Evolutionary conservation across 2,329 filamentous ascomycete genomes (phyloP), one percentile per base, ranked within the genome.

Genomic region (Fusarium miscanthi): DNA sequence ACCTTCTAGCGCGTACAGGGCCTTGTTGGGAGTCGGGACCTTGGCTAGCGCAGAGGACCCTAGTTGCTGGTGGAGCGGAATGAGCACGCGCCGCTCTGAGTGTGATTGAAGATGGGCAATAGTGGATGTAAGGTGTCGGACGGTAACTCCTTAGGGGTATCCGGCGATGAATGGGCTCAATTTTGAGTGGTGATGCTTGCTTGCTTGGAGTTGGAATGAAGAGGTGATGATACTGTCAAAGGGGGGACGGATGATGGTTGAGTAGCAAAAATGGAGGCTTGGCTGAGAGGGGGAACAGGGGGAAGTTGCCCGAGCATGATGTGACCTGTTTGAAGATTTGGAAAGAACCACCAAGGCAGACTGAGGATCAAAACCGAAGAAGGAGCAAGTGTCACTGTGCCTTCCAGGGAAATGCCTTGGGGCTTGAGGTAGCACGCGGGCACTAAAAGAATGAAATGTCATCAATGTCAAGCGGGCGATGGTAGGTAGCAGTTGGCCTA

Each of bases 1-100:
- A 66, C 70, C 68, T 77, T 77, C 75, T 77, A 77, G 75, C 75
- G 75, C 37, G 66, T 68, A 54, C 73, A 69, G 72, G 74, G 69
- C 70, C 54, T 60, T 58, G 52, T 66, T 49, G 46, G 57, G 74
- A 63, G 71, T 41, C 46, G 49, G 43, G 54, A 68, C 54, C 41
- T 58, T 49, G 54, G 41, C 54, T 58, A 58, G 54, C 54, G 54
- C 33, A 35, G 19, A 58, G n/a, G n/a, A 49, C 66, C 74, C 74
- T 61, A 56, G 74, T 45, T 53, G 40, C 35, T 54, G 65, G 73
- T 76, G 73, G 74, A 73, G 73, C 59, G 64, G 70, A 52, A 49
- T 48, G 62, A 63, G 64, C 66, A 69, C 49, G n/a, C 58, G 66
- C 66, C 66, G 66, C 54, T 58, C 49, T 49, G 56, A 59, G 62